Evolutionary conservation across 106 monocot species (phyloP), one percentile per base, ranked within the genome.

Genomic region (Acanthochlamys bracteata): DNA sequence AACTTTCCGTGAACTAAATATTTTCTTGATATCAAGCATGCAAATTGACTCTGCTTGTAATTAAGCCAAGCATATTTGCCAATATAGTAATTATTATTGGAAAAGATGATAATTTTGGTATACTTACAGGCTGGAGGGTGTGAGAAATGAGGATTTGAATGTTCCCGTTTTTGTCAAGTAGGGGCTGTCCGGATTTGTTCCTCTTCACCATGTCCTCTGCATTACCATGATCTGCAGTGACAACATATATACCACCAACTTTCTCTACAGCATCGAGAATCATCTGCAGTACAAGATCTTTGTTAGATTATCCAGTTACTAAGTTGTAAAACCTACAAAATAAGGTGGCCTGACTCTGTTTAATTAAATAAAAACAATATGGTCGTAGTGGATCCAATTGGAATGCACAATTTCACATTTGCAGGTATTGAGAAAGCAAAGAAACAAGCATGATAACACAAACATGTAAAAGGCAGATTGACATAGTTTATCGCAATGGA

Each of bases 151-250:
- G 88, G 58, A 78, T 74, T 58, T 82, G 84, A 68, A 82, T 70
- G 0, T 80, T 70, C 12, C 90, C 86, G 0, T 10, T 63, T 21
- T 63, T 63, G 21, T 63, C 63, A 63, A 63, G 63, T n/a, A 24
- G 0, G 0, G 63, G 63, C 20, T 63, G 63, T 21, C 90, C 83
- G 21, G 79, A 57, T 71, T 90, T 90, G 69, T 68, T 61, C 47
- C 80, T 83, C 66, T 85, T 86, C 24, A 83, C 86, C 90, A 90
- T 78, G 57, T 90, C 83, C 52, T 86, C 80, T 23, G 86, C 86
- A 58, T 86, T 90, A 57, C 88, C 88, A 83, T 88, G 88, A 68
- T 88, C 88, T 39, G 88, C 83, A 46, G 83, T 88, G 60, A 88
- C 78, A 40, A 88, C 66, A 75, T 80, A 85, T 25, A 90, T 76